phyloP scores from a whole-genome alignment of 106 monocot species.

The Allium sativum region DNA sequence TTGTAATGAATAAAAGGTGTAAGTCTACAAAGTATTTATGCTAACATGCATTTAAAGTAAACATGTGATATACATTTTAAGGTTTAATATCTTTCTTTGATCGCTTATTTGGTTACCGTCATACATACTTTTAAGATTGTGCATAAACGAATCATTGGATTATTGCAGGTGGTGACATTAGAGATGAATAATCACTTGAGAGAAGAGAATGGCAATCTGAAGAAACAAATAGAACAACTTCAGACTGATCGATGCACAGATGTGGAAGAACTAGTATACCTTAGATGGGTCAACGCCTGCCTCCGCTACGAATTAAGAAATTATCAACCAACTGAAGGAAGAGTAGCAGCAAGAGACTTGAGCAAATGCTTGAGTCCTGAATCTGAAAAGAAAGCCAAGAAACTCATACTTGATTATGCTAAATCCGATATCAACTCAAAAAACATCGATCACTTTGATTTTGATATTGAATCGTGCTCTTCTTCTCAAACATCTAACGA shows the following conservation, averaged over 20 bases:
- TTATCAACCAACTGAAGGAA: slow-evolving; percentile 24
- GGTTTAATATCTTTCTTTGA: no score
- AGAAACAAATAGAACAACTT: slow-evolving; percentile 45
- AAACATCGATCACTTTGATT: slow-evolving; percentile 8
- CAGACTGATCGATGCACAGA: slow-evolving; percentile 43
- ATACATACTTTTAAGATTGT: no score
- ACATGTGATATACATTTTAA: no score
- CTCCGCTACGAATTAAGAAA: slow-evolving; percentile 60
- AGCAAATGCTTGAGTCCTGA: slow-evolving; percentile 41
- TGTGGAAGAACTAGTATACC: slow-evolving; percentile 75
- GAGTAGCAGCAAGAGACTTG: slow-evolving; percentile 43
- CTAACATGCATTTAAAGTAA: no score
- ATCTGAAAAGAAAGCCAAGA: slow-evolving; percentile 52
- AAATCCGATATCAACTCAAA: slow-evolving; percentile 17
- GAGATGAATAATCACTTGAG: slow-evolving; percentile 27
- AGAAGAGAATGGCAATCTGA: slow-evolving; percentile 41
- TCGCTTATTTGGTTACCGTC: no score
- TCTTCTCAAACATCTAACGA: slow-evolving; percentile 27
- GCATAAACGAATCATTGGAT: background rate
- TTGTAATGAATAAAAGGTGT: no score
- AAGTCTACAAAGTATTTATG: no score
- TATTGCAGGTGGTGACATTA: slow-evolving; percentile 26
- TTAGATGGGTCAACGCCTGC: slow-evolving; percentile 87
- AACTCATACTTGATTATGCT: slow-evolving; percentile 55
- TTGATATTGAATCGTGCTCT: slow-evolving; percentile 39